Evolutionary conservation across 2,329 filamentous ascomycete species (phyloP), one percentile per base, ranked within the genome.

Genomic region (Cercospora sesami): DNA sequence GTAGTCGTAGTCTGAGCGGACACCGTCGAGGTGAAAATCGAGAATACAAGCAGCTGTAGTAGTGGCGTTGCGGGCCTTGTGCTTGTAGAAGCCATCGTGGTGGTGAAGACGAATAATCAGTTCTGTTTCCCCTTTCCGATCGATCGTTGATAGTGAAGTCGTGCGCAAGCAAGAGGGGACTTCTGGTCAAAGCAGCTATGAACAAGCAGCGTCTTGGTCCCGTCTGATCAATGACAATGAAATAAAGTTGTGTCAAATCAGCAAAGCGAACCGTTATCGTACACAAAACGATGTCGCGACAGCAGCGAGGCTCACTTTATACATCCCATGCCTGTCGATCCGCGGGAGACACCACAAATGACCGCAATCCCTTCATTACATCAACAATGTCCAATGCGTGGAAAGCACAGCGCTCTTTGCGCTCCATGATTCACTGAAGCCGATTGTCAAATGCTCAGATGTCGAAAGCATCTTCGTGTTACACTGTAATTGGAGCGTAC

Each of bases 241-340:
- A n/a, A 39, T 16, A 39, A 1, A 39, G 6, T 39, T 8, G 36
- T 39, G 36, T 39, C 36, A 39, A 39, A 39, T 7, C 3, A n/a
- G 14, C 14, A 16, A 39, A 39, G 12, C 33, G 14, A 16, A 39
- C 33, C 14, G 5, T 39, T 39, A 16, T 39, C 33, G 16, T 39
- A 39, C 14, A 1, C 33, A 16, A 14, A 39, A 39, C 33, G 2
- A 16, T 7, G 33, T 39, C 33, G 33, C 14, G 14, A 39, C 33
- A 39, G 33, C 33, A 16, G 23, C 48, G 10, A 53, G 23, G 14
- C 48, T 53, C 14, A 53, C 23, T 53, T 53, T 53, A 53, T 53
- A 53, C 48, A 53, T 14, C 21, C 42, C 48, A 53, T 53, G 48
- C 48, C 48, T 53, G 48, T 53, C 48, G 48, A 53, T 53, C 48